Evolutionary conservation across 768 basidiomycete species (phyloP), one percentile per base, ranked within the genome.

Genomic region (Boletus tylopilopsis): DNA sequence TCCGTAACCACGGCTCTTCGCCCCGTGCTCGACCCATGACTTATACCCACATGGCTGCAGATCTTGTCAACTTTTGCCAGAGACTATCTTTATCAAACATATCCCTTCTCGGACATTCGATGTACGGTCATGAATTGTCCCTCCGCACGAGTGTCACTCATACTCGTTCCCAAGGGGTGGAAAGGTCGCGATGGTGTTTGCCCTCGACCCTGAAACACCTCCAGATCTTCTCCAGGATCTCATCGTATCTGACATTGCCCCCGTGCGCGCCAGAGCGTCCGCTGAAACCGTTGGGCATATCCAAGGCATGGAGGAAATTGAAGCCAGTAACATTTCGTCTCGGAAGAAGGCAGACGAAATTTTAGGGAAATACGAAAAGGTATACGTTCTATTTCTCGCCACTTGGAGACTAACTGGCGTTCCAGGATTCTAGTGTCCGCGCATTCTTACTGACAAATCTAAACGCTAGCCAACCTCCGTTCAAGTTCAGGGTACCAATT

Each of bases 381-480:
- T 87, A 44, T 5, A 74, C 68, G 45, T 49, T 6, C 8, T 15
- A 3, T 21, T 21, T 6, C 4, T 27, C 18, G 19, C 15, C 8
- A 19, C 19, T 6, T 12, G 11, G 30, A 21, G 15, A 35, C 25
- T 62, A 13, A 68, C n/a, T 25, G 15, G 40, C 3, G 36, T 24
- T 21, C n/a, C 53, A 95, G 94, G 83, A 90, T 41, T 67, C 85
- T 0, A 70, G 75, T 38, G 76, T 89, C 24, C 83, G 90, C 23
- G 84, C 90, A 42, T 96, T 94, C 71, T 74, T 96, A 19, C 71
- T 95, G 29, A 94, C 94, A 12, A 96, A 96, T 68, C 73, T 93
- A 19, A 64, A 78, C 18, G 60, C 49, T 27, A 55, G 69, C 38
- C 51, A 61, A 47, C 66, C 71, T 6, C 56, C 63, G 3, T 68